Evolutionary conservation across 305 asterid species (phyloP).

Genomic region (Coffea humblotiana): DNA sequence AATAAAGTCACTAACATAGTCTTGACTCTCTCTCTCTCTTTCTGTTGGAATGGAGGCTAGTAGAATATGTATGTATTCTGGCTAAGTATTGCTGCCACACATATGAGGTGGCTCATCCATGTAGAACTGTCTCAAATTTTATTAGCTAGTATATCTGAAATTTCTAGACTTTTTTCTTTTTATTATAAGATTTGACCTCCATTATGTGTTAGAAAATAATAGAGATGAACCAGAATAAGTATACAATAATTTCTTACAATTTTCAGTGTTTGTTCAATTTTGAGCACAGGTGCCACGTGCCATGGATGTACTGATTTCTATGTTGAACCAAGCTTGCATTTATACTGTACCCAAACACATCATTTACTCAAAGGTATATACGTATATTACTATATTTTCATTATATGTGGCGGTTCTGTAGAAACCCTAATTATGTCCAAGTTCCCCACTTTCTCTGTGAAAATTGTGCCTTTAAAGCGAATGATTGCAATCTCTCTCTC

Average conservation of each 20-base stretch:
- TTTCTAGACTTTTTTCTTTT: background rate
- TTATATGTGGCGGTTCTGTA: background rate
- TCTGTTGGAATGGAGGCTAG: background rate
- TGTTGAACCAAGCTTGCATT: conserved; percentile 78
- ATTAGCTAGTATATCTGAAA: background rate
- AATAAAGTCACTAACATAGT: background rate
- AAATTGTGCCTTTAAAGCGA: background rate
- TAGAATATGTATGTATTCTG: background rate
- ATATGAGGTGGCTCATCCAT: background rate
- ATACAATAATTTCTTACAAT: background rate
- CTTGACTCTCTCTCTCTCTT: background rate
- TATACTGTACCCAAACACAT: conserved; percentile 85
- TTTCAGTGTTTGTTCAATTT: background rate
- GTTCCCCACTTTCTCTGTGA: background rate
- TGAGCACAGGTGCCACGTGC: conserved; percentile 60
- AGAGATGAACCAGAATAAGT: background rate
- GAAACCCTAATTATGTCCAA: background rate
- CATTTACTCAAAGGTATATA: conserved; percentile 55
- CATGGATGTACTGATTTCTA: conserved; percentile 77
- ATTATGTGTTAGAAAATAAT: background rate
- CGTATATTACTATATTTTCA: background rate
- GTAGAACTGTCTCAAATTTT: background rate
- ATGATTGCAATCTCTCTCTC: background rate
- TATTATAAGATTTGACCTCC: background rate
- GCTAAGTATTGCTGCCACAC: background rate